Evolutionary conservation across 73 alveolate genomes (phyloP).

Genomic region (Uronychia binucleata): DNA sequence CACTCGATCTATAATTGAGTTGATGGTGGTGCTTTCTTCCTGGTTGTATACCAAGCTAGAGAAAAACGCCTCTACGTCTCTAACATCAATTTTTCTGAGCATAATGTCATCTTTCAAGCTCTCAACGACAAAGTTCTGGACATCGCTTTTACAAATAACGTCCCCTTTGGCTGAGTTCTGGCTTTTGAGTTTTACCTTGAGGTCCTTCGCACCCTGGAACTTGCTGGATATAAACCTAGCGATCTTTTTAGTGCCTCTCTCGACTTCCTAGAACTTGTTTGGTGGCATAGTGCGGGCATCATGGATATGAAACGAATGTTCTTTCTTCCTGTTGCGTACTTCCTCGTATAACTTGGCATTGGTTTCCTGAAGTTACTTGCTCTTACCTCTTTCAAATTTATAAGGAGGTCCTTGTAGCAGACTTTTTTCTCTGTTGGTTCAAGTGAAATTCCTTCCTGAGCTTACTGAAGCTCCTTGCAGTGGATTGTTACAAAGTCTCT

Average conservation of each 20-base stretch:
- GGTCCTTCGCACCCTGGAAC: background rate
- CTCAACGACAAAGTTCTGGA: background rate
- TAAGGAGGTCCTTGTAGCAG: background rate
- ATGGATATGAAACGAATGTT: background rate
- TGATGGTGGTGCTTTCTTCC: background rate
- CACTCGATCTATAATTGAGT: background rate
- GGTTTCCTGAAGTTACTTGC: background rate
- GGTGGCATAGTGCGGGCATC: background rate
- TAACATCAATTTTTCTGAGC: background rate
- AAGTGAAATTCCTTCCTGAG: background rate
- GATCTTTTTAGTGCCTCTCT: background rate
- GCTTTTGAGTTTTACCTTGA: background rate
- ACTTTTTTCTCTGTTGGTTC: background rate
- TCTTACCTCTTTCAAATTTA: background rate
- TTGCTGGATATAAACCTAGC: background rate
- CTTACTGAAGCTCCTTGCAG: background rate
- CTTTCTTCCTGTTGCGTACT: background rate
- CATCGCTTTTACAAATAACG: background rate
- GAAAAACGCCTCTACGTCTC: background rate
- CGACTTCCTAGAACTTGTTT: background rate
- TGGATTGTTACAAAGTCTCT: background rate
- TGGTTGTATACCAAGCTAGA: background rate
- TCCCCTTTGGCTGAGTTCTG: background rate
- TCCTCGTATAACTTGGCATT: background rate
- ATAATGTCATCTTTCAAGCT: background rate